Evolutionary conservation across 2,329 filamentous ascomycete species (phyloP), one percentile per base, ranked within the genome.

Genomic region (Arthrobotrys pseudoclavata): DNA sequence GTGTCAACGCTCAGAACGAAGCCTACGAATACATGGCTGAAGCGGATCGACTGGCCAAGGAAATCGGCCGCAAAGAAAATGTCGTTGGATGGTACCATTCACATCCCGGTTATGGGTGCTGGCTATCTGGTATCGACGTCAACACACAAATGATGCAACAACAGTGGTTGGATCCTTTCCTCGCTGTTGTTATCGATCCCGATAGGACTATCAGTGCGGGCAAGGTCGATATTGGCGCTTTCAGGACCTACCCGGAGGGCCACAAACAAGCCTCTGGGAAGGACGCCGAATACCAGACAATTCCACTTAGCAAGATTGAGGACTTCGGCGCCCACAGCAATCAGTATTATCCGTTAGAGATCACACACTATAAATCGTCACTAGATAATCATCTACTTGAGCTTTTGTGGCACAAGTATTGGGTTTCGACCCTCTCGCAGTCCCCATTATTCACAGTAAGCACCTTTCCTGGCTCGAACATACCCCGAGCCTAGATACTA

Each of bases 31-130:
- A 98, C 86, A 93, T 98, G 86, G 90, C 97, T 68, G 89, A 92
- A 80, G 98, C 96, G 83, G 91, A 81, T 86, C 90, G 2, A 92
- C 91, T 81, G 88, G 95, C 75, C 90, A 94, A 80, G 83, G 81
- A 76, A 45, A 82, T 92, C 86, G 88, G 93, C 83, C 86, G 94
- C 69, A 86, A 91, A 83, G 96, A 99, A 85, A 98, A 99, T 83
- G 92, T 93, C 0, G 92, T 99, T 15, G 96, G 96, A 18, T 99
- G 96, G 96, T 99, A 99, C 84, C 96, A 99, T 85, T 95, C 91
- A 81, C 96, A 99, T 83, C 96, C 96, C 0, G 96, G 96, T 26
- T 99, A 99, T 84, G 96, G 96, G 52, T 99, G 96, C 87, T 99
- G 96, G 96, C 88, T 99, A 26, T 94, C 91, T 42, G 96, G 96